A percentile compares a stretch with the other conserved stretches of the same genome.
Conservation (phyloP, 371 early-diverging fungal species). For the Mortierella sp. region DNA sequence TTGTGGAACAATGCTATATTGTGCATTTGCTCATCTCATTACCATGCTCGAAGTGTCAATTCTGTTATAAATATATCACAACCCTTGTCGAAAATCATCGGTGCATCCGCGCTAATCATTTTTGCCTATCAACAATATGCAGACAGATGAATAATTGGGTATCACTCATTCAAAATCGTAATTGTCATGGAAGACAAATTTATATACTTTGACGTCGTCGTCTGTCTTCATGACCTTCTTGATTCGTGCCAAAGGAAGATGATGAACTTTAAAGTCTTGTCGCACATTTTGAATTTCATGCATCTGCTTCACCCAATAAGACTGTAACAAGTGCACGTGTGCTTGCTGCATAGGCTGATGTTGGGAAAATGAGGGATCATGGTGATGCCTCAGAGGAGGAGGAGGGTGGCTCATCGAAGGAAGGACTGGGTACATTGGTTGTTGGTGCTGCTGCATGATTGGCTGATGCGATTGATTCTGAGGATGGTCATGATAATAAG, state of each 20-base stretch:
- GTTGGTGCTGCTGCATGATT: conserved; percentile 23
- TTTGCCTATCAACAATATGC: conserved; percentile 22
- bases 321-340: conserved; percentile 52
- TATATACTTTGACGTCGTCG: conserved; percentile 92
- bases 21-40: conserved; percentile 26
- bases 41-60: conserved; percentile 96
- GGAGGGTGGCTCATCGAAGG: conserved; percentile 27
- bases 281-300: conserved; percentile 64
- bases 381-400: conserved; percentile 36
- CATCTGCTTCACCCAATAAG: conserved; percentile 69
- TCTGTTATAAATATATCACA: conserved; percentile 98
- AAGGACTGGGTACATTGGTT: conserved; percentile 14
- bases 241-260: conserved; percentile 97
- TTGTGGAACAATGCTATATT: too few species aligned
- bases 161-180: not conserved
- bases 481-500: not conserved
- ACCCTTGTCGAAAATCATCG: conserved; percentile 96
- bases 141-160: not conserved
- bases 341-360: conserved; percentile 55
- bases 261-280: conserved; percentile 93
- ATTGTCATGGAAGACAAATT: not conserved
- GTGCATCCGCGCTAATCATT: conserved; percentile 74
- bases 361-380: conserved; percentile 32
- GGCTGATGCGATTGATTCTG: conserved; percentile 20
- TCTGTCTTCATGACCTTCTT: conserved; percentile 99